Conservation (phyloP, 805 yeast genomes). For the Pichia occidentalis region DNA sequence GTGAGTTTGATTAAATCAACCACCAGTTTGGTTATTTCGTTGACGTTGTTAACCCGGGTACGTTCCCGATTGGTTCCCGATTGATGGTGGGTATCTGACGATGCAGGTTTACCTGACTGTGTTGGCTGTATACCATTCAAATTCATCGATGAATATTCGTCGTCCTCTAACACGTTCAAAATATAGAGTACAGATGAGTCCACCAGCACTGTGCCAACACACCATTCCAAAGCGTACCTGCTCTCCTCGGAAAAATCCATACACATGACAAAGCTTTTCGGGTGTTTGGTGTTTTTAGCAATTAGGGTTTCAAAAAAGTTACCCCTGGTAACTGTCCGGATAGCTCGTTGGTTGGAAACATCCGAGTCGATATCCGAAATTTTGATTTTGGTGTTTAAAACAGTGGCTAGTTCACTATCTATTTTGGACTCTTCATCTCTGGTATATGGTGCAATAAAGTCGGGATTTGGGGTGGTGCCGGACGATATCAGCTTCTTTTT, state of each 20-base stretch:
- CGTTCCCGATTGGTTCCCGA: slow-evolving; percentile 29
- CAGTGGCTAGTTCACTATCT: slow-evolving; percentile 53
- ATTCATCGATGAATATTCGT: slow-evolving; percentile 30
- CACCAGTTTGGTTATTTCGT: slow-evolving; percentile 35
- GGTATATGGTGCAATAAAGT: slow-evolving; percentile 51
- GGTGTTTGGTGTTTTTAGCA: slow-evolving; percentile 15
- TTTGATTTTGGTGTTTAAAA: slow-evolving; percentile 45
- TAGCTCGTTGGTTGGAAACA: slow-evolving; percentile 47
- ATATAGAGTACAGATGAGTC: slow-evolving; percentile 79
- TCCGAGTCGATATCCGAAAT: slow-evolving; percentile 52
- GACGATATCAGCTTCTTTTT: slow-evolving; percentile 56
- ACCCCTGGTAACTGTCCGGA: slow-evolving; percentile 66
- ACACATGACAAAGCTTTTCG: slow-evolving; percentile 67
- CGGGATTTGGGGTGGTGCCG: slow-evolving; percentile 27
- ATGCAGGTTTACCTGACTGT: slow-evolving; percentile 8
- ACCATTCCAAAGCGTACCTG: slow-evolving; percentile 78
- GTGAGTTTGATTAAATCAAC: slow-evolving; percentile 51
- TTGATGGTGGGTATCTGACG: slow-evolving; percentile 7
- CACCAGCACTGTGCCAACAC: slow-evolving; percentile 75
- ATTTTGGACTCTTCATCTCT: slow-evolving; percentile 58
- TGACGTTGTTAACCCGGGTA: slow-evolving; percentile 37
- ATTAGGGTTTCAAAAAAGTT: slow-evolving; percentile 44
- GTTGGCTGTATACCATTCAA: slow-evolving; percentile 31
- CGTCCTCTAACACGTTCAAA: slow-evolving; percentile 50
- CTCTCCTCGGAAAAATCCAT: slow-evolving; percentile 82